Evolutionary conservation across 768 basidiomycete genomes (phyloP), one percentile per base, ranked within the genome.

Genomic region (Amylocystis lapponica): DNA sequence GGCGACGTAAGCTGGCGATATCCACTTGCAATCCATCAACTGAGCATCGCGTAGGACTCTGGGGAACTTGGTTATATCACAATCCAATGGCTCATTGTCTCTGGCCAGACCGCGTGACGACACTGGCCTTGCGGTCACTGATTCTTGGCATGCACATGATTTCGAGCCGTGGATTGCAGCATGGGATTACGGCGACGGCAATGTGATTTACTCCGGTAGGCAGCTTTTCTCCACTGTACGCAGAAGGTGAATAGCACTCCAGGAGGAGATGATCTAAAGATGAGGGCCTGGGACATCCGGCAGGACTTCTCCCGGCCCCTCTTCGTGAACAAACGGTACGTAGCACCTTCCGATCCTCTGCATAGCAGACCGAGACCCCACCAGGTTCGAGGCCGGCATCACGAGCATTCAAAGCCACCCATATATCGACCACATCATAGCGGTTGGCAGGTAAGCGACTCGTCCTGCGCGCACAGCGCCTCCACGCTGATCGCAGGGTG

Each of bases 131-230:
- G 40, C 56, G 1, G 59, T 83, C 3, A 65, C 66, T 4, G 63
- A 75, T 20, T 71, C 70, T 2, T 98, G 93, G 93, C 69, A 78
- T 45, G 94, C 89, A 1, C 96, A 98, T 54, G 89, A 93, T 45
- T 81, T 82, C 54, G 96, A 99, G 58, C 86, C 94, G 0, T 99
- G 96, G 96, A 79, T 91, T 37, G 81, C 86, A 1, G 81, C 86
- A 1, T 98, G 91, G 83, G 78, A 97, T 55, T 82, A 85, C 50
- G 95, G 91, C 87, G 68, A 93, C 46, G 67, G 71, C 1, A 79
- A 81, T 54, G 61, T 88, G 27, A 69, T 96, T 4, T 97, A 89
- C 66, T 91, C 91, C 10, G 94, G 93, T 87, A 36, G 36, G 66
- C 51, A 35, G 11, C 33, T 26, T 26, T 16, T 21, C 27, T 19